Conservation (phyloP, 2,329 filamentous ascomycete genomes). For the Dothideomycetidae sp. region DNA sequence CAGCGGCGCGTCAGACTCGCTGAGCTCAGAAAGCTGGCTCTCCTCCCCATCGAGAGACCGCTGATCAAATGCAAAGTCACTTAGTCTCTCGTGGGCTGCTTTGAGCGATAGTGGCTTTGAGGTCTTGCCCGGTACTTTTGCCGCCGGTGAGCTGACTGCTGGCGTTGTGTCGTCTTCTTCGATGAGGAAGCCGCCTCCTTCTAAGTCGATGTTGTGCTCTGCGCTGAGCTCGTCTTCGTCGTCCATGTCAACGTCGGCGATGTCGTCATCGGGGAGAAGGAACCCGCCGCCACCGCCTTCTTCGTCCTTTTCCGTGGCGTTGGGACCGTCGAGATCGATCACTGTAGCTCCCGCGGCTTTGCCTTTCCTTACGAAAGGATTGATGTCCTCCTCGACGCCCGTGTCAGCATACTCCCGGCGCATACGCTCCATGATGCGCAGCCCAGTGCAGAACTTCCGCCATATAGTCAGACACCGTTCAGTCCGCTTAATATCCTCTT, state of each 20-base stretch:
- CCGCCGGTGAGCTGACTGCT: conserved; percentile 13
- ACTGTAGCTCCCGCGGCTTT: conserved; percentile 18
- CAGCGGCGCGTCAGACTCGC: conserved; percentile 2
- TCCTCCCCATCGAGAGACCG: conserved; percentile 7
- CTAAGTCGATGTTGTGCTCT: conserved; percentile 16
- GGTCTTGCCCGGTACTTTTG: conserved; percentile 16
- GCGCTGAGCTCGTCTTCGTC: conserved; percentile 17
- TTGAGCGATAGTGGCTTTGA: conserved; percentile 25
- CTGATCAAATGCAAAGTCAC: not conserved
- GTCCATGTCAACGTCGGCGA: conserved; percentile 20
- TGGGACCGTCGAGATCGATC: conserved; percentile 12
- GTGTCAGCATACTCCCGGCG: conserved; percentile 58
- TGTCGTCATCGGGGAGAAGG: conserved; percentile 25
- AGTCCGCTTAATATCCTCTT: conserved; percentile 70
- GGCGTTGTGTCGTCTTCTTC: conserved; percentile 23
- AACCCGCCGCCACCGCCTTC: conserved; percentile 26
- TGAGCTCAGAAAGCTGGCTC: conserved; percentile 9
- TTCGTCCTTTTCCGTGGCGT: conserved; percentile 12
- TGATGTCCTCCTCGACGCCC: conserved; percentile 36
- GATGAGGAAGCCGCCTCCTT: conserved; percentile 25
- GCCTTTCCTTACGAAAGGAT: conserved; percentile 36
- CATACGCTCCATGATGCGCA: conserved; percentile 69
- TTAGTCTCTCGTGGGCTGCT: conserved; percentile 15
- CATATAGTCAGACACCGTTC: conserved; percentile 62
- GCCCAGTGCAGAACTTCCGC: conserved; percentile 74